Base-by-base conservation (phyloP, 495 filamentous ascomycete genomes). In the Saxophila tyrrhenica region DNA sequence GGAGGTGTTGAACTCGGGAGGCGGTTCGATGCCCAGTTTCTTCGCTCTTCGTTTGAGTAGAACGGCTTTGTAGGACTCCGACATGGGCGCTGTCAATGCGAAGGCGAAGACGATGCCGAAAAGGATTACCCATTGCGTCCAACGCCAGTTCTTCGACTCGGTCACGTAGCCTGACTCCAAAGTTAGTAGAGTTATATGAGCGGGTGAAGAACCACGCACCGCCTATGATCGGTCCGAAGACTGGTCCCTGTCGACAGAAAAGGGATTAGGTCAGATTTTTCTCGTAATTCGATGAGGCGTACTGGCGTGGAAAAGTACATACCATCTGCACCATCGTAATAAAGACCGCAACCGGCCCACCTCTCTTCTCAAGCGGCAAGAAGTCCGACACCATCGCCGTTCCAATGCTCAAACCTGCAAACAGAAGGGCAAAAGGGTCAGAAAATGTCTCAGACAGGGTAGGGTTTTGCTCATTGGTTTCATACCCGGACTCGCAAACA, bases 41-140 rank as follows among this genome's bases (percentile, higher is more conserved):
- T 56, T 58, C 29, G 68, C 69, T 46, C 69, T 53, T 22, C 64
- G 61, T 23, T 68, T 59, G 19, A 67, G 59, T 50, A 73, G 70
- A 32, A 68, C 63, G 22, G 65, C 56, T 17, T 59, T 62, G 54
- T 71, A 73, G 1, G 70, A 70, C 51, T 73, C 71, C 0, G 66
- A 64, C 61, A 72, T 62, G 46, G 58, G 60, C 16, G 69, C 64
- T 35, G 70, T 60, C n/a, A 69, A 52, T 52, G 64, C 61, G 24
- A 59, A 57, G 7, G 62, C 60, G 24, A 55, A 19, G 0, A 39
- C 44, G 9, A 59, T 21, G 17, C 48, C 48, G 41, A 59, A 50
- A 8, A 55, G 39, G 25, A 43, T 43, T 5, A 55, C 49, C 56
- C 56, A 59, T 41, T 56, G 51, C 16, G 57, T 60, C 52, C 53